Evolutionary conservation across 176 grass and related monocot genomes (phyloP), one percentile per base, ranked within the genome.

Genomic region (Carex scoparia): DNA sequence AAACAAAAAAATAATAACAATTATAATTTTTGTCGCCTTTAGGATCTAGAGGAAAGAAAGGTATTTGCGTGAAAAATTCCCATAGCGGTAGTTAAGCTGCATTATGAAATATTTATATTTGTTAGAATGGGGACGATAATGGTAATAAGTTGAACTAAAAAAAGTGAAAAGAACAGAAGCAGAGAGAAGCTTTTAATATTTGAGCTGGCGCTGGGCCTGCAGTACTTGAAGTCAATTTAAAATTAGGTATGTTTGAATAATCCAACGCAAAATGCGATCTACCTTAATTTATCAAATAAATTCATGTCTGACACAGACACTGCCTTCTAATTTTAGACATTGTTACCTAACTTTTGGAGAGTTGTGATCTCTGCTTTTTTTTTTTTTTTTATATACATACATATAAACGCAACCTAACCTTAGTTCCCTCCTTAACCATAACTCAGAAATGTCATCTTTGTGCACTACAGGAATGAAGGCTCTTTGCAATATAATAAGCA

Each of bases 211-310:
- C 51, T 78, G 49, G 38, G 56, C 11, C 46, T 33, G 48, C 10
- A 23, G 23, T 23, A 56, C 51, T 56, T 78, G 11, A 13, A 57
- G 51, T 12, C 70, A 48, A 53, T 4, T 74, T 74, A 74, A 56
- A 78, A 33, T 78, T 78, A 57, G 73, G 51, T 33, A 32, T 12
- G 74, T 78, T 77, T 27, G 3, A 32, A n/a, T 74, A 51, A 53
- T 74, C 44, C 44, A 53, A 53, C 70, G 70, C 40, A 53, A 82
- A 61, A 51, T 30, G 23, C 48, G 61, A 83, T 83, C 40, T 53
- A 66, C 15, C 61, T 83, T 63, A 83, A 83, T 83, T 83, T 66
- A 83, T 66, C 81, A 83, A 83, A 65, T 44, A 69, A 31, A 68
- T 53, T 53, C 81, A 83, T 65, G 48, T 62, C 23, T 53, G 18